Percentiles rank a stretch among this genome's conserved stretches.
phyloP scores from a whole-genome alignment of 345 rosid genomes.

The Lepidium africanum region DNA sequence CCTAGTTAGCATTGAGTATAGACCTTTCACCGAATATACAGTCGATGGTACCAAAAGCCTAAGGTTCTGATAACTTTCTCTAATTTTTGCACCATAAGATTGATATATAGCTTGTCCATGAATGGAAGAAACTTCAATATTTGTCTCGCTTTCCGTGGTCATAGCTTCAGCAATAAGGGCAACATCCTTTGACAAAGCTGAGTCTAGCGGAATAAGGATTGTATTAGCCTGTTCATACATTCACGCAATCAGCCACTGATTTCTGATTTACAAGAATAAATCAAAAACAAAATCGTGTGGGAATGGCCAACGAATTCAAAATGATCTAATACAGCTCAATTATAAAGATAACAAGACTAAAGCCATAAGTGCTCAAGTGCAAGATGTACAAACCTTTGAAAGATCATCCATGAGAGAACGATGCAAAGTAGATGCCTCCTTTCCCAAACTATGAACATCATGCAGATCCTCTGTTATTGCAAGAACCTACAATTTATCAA shows the following conservation, averaged over 20 bases:
- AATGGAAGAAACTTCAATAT: constrained; percentile 69
- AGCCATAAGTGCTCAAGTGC: neutral
- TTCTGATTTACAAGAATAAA: constrained; percentile 9
- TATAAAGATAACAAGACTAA: neutral
- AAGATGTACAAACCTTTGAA: constrained; percentile 53
- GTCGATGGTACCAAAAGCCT: constrained; percentile 56
- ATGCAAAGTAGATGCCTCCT: constrained; percentile 72
- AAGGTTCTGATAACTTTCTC: constrained; percentile 64
- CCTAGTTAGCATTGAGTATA: constrained; percentile 52
- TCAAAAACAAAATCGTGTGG: neutral
- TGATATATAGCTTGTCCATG: constrained; percentile 92
- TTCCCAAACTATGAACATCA: constrained; percentile 77
- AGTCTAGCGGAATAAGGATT: constrained; percentile 71
- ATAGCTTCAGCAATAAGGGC: constrained; percentile 81
- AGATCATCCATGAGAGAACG: constrained; percentile 70
- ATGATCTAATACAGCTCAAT: neutral
- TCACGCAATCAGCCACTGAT: neutral
- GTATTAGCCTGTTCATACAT: constrained; percentile 55
- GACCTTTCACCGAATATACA: constrained; percentile 48
- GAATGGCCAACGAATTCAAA: neutral
- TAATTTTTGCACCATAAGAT: constrained; percentile 63
- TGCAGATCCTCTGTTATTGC: constrained; percentile 87
- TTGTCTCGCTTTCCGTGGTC: constrained; percentile 63
- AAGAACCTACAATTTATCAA: constrained; percentile 52
- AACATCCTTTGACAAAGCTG: constrained; percentile 73